Evolutionary conservation across 2,329 filamentous ascomycete species (phyloP), one percentile per base, ranked within the genome.

Genomic region (Pseudopithomyces chartarum): DNA sequence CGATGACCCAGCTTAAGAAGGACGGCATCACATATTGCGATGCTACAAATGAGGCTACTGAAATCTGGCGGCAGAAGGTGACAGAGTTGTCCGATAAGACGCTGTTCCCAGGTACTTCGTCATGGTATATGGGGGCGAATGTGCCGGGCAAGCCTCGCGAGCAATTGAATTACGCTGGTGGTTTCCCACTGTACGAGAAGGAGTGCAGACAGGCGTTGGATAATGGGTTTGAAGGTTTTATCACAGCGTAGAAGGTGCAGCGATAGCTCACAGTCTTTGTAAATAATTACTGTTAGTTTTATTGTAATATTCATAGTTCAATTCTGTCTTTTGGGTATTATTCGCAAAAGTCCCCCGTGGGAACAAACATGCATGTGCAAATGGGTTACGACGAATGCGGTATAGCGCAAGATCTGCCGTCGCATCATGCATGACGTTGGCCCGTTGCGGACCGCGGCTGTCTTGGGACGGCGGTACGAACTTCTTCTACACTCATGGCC

Each of bases 41-140:
- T 46, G 66, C 78, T 1, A 78, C 73, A 4, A 69, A 67, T 42
- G 74, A 79, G 50, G 74, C 74, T 4, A 78, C 80, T 59, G 73
- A 78, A 54, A 64, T 73, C 26, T 81, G 79, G 79, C 72, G 68
- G 34, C 62, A 68, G 50, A 70, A 66, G 65, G 73, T 81, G 43
- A 75, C 73, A 23, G 69, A 78, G 64, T 42, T 79, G 19, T 75
- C 71, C 20, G 74, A 78, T 34, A 73, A 74, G 63, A 79, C 77
- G 3, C 59, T 80, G 20, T 76, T 79, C 60, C 76, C 77, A 7
- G 69, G 70, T 23, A 75, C 76, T 0, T 73, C 76, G 23, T 73
- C 68, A 6, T 79, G 77, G 78, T 81, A 81, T 49, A 78, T 76
- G 75, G 74, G 75, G 6, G 76, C 75, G 12, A 81, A 81, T 43